A percentile compares a stretch with the other conserved stretches of the same genome.
phyloP scores from a whole-genome alignment of 2,329 filamentous ascomycete genomes.

The Sarocladiaceae sp. region DNA sequence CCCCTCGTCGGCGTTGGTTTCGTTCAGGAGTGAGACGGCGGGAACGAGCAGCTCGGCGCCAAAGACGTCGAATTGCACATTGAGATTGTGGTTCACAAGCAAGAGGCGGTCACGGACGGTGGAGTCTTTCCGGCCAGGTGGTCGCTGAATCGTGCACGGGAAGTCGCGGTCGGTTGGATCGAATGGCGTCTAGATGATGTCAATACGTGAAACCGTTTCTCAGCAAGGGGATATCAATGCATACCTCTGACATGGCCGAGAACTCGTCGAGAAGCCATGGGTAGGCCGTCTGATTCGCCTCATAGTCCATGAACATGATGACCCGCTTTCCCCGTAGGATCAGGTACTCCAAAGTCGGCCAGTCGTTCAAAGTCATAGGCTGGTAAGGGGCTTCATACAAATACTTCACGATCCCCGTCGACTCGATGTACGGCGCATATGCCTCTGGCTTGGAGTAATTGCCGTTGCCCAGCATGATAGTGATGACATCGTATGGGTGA shows the following conservation, averaged over 20 bases:
- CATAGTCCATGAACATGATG: conserved; percentile 79
- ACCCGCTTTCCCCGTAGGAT: conserved; percentile 65
- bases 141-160: conserved; percentile 73
- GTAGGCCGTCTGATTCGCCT: conserved; percentile 68
- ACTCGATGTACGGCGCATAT: conserved; percentile 63
- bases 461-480: conserved; percentile 78
- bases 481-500: conserved; percentile 83
- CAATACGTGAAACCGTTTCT: background rate
- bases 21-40: conserved; percentile 61
- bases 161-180: conserved; percentile 60
- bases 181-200: conserved; percentile 57
- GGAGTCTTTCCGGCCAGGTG: conserved; percentile 53
- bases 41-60: conserved; percentile 62
- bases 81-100: conserved; percentile 87
- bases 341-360: conserved; percentile 76
- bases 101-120: conserved; percentile 62
- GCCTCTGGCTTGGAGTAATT: conserved; percentile 60
- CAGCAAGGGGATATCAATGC: background rate
- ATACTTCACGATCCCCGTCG: conserved; percentile 65
- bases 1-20: conserved; percentile 63
- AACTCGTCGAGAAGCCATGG: conserved; percentile 89
- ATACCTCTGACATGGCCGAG: conserved; percentile 71
- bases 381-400: conserved; percentile 66
- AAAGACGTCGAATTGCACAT: conserved; percentile 65
- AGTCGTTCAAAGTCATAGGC: conserved; percentile 67